phyloP scores from a whole-genome alignment of 495 filamentous ascomycete species.

The Oleoguttula mirabilis region DNA sequence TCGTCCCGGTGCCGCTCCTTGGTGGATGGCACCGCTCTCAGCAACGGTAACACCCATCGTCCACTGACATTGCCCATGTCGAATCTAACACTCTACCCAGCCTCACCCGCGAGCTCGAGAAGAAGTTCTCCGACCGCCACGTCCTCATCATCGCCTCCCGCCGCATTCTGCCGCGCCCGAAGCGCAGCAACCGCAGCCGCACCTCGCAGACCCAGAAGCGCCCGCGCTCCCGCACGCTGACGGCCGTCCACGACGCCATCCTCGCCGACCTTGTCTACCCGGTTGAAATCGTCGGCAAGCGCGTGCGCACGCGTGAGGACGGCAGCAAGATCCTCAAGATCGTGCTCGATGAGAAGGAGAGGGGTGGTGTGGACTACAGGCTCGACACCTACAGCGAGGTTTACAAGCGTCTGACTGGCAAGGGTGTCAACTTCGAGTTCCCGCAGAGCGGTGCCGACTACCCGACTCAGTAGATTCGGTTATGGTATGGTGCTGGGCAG shows the following conservation, averaged over 20 bases:
- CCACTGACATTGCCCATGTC: not conserved
- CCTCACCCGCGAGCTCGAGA: slow-evolving; percentile 98
- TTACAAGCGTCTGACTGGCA: slow-evolving; percentile 90
- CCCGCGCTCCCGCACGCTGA: slow-evolving; percentile 90
- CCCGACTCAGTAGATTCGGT: slow-evolving; percentile 45
- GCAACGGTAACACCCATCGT: slow-evolving; percentile 62
- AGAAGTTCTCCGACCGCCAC: slow-evolving; percentile 99
- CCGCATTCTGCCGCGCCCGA: slow-evolving; percentile 95
- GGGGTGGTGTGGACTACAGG: slow-evolving; percentile 93
- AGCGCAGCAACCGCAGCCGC: slow-evolving; percentile 88
- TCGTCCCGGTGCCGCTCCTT: slow-evolving; percentile 97
- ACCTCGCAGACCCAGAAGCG: slow-evolving; percentile 95
- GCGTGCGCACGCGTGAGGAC: slow-evolving; percentile 90
- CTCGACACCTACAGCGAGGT: slow-evolving; percentile 99
- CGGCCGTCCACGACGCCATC: slow-evolving; percentile 94
- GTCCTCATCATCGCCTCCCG: slow-evolving; percentile 96
- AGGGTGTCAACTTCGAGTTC: slow-evolving; percentile 93
- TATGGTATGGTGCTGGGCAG: too few species aligned
- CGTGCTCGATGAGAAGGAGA: slow-evolving; percentile 98
- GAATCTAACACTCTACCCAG: slow-evolving; percentile 33
- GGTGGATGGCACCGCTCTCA: slow-evolving; percentile 94
- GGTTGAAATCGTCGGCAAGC: slow-evolving; percentile 99
- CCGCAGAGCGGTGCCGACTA: slow-evolving; percentile 73
- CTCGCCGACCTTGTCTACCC: slow-evolving; percentile 94
- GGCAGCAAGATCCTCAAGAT: slow-evolving; percentile 96